Evolutionary conservation across 768 basidiomycete species (phyloP), one percentile per base, ranked within the genome.

Genomic region (Boletus edulis): DNA sequence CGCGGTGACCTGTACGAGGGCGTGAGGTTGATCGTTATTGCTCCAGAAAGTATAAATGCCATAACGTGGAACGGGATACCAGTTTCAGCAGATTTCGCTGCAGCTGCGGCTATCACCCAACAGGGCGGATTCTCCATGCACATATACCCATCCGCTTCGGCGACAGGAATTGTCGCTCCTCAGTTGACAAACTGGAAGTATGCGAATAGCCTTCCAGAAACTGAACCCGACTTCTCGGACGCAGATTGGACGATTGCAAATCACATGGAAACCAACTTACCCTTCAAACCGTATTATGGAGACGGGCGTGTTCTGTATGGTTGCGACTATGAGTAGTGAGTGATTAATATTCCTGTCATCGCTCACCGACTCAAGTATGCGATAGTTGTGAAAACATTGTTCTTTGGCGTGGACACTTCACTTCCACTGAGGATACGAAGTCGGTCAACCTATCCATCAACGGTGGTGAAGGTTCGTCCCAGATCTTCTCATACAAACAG

Each of bases 301-400:
- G 87, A 90, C 57, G 88, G 87, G 1, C 75, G 87, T 37, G 73
- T 91, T n/a, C 72, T 94, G 29, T 92, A 90, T 68, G 90, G 89
- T 1, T 92, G 90, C 64, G 91, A 93, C 69, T 94, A 94, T 68
- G 87, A 84, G 54, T 94, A 85, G 89, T 91, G 56, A 69, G 86
- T 69, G 41, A 39, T 34, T 27, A 31, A 22, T 39, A 32, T 34
- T 17, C 18, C 41, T 31, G n/a, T n/a, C 32, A 39, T 39, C 63
- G 38, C 65, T 46, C 37, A 22, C 43, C 37, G 18, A 46, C 40
- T 44, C 15, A 50, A 41, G 3, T 6, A 47, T 43, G 44, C 12
- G 15, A 56, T 39, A 91, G 91, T 72, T 92, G 91, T 58, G 91
- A 93, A 70, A 91, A 91, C 62, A 75, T 80, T 7, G 86, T 91